These are phyloP conservation scores for Globisporangium spinosum DNA, from an alignment of 352 stramenopile genomes.

Conservation along the genomic window DNA sequence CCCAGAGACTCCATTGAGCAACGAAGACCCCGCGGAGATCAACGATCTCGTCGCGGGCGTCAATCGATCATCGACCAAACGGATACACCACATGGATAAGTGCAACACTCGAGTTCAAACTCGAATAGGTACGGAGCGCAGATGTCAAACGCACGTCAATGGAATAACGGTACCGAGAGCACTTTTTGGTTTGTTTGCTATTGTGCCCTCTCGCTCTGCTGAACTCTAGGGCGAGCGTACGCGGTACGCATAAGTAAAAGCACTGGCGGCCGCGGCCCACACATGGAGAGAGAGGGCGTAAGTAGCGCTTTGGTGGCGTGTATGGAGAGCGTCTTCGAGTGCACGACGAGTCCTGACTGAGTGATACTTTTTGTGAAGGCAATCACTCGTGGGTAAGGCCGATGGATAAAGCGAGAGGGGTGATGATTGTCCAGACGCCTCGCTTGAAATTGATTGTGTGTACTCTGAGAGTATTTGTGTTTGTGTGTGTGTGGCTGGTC, in stretches of 20 bases:
- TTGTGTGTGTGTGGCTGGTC: background rate
- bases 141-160: slow-evolving; percentile 2
- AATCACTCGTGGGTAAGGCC: background rate
- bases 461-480: background rate
- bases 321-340: background rate
- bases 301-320: background rate
- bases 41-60: background rate
- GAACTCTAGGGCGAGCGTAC: background rate
- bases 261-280: background rate
- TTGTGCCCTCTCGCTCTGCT: slow-evolving; percentile 7
- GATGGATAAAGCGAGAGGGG: background rate
- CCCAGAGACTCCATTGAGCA: background rate
- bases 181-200: too few species aligned
- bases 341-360: background rate
- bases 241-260: background rate
- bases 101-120: background rate
- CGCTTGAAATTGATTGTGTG: background rate
- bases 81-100: background rate
- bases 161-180: background rate
- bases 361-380: background rate
- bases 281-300: background rate
- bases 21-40: background rate
- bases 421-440: background rate
- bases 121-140: background rate
- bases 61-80: background rate